phyloP scores from a whole-genome alignment of 768 basidiomycete species.

The Naganishia vaughanmartiniae region DNA sequence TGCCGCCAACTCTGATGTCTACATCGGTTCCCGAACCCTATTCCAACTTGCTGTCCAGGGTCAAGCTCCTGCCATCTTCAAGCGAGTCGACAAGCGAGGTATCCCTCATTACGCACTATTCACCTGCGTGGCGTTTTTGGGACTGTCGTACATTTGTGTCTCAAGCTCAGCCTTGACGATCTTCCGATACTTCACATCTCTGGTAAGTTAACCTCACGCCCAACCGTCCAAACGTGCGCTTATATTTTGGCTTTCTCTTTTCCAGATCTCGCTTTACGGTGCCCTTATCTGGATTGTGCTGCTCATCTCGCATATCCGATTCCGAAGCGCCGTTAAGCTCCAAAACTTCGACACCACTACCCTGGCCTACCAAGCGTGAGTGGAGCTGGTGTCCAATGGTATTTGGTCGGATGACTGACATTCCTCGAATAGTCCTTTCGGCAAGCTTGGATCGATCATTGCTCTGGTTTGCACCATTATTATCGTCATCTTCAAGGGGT shows the following conservation, averaged over 20 bases:
- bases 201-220: not conserved
- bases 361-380: constrained; percentile 50
- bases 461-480: constrained; percentile 63
- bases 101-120: constrained; percentile 55
- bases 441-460: constrained; percentile 68
- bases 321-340: constrained; percentile 41
- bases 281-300: constrained; percentile 22
- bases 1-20: constrained; percentile 48
- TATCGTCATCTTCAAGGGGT: constrained; percentile 62
- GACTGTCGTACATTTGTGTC: constrained; percentile 70
- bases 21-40: constrained; percentile 44
- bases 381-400: not conserved
- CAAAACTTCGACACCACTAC: constrained; percentile 57
- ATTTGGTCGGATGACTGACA: not conserved
- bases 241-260: not conserved
- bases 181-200: constrained; percentile 23
- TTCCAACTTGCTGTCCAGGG: constrained; percentile 53
- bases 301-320: constrained; percentile 27
- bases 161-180: constrained; percentile 52
- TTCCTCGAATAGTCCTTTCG: constrained; percentile 37
- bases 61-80: constrained; percentile 57
- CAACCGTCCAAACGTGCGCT: not conserved
- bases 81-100: constrained; percentile 58
- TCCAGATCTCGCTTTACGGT: constrained; percentile 17
- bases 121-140: constrained; percentile 43